These are phyloP conservation scores for Candida jianshihensis DNA, from an alignment of 805 yeast species.

Conservation along the genomic window DNA sequence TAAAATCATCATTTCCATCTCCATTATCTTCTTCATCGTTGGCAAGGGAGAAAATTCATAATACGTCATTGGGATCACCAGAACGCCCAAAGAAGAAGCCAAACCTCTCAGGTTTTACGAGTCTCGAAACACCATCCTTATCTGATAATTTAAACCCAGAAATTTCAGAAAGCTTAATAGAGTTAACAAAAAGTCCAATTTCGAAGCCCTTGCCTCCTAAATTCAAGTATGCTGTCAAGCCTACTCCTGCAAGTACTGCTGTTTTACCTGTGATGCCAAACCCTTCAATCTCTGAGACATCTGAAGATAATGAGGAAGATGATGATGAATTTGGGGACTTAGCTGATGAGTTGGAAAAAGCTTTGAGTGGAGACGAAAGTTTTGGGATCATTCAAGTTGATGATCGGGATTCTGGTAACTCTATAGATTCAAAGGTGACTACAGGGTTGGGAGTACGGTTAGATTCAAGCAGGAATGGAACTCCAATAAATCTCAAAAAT, in stretches of 20 bases:
- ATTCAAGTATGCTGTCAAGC: too few relatives aligned
- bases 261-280: too few relatives aligned
- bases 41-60: too few relatives aligned
- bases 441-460: background rate
- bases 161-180: too few relatives aligned
- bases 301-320: constrained; percentile 1
- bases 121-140: too few relatives aligned
- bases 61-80: too few relatives aligned
- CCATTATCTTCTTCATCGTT: constrained; percentile 21
- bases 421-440: background rate
- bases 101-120: too few relatives aligned
- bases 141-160: too few relatives aligned
- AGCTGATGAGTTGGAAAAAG: constrained; percentile 21
- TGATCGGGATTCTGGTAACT: constrained; percentile 1
- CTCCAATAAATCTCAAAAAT: constrained; percentile 20
- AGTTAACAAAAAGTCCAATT: too few relatives aligned
- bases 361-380: constrained; percentile 4
- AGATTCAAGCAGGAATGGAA: background rate
- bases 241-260: too few relatives aligned
- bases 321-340: constrained; percentile 19
- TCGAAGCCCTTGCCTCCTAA: too few relatives aligned
- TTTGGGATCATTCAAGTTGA: constrained; percentile 10
- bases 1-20: constrained; percentile 12
- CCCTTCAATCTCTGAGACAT: background rate
- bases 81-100: too few relatives aligned